Base-by-base conservation (phyloP, 192 early-diverging fungal species). In the Gorgonomyces haynaldii region DNA sequence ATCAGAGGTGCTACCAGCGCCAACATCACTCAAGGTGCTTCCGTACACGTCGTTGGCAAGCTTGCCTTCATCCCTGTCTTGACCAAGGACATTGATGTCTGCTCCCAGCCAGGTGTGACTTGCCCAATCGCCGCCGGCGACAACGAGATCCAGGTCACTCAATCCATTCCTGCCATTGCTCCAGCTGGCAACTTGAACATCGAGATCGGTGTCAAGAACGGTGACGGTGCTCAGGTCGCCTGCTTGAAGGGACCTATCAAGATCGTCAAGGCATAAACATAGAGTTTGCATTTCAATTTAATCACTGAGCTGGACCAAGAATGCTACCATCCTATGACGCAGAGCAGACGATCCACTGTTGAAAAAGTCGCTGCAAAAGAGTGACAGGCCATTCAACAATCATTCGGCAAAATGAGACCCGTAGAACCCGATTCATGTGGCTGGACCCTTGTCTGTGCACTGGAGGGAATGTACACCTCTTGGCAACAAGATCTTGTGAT, bases 201-300 rank as follows among this genome's bases (percentile, higher is more conserved):
- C 26, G 17, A 46, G 4, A 46, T 46, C 16, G 30, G 19, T 21
- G 44, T 46, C 16, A 19, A 46, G 26, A 29, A 46, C 32, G 26
- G 26, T 22, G 23, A 29, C 44, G 30, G 30, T 20, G 8, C 17
- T 4, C 17, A 30, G 20, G 16, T 46, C 20, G 44, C 30, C 6
- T 46, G 44, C 19, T 35, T 46, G 29, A 30, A 13, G 12, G 44
- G 44, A 46, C 17, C 17, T 8, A 29, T 46, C 30, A 15, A 46
- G 23, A 46, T 46, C 23, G 44, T 46, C 6, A 46, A 46, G 30
- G 26, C 44, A 32, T 46, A 46, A 35, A 46, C n/a, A n/a, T n/a
- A n/a, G n/a, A n/a, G n/a, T n/a, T n/a, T n/a, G n/a, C n/a, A n/a
- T n/a, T n/a, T n/a, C n/a, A n/a, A n/a, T n/a, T n/a, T n/a, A n/a